Evolutionary conservation across 2,329 filamentous ascomycete species (phyloP).

Genomic region (Stachybotrys echinatus): DNA sequence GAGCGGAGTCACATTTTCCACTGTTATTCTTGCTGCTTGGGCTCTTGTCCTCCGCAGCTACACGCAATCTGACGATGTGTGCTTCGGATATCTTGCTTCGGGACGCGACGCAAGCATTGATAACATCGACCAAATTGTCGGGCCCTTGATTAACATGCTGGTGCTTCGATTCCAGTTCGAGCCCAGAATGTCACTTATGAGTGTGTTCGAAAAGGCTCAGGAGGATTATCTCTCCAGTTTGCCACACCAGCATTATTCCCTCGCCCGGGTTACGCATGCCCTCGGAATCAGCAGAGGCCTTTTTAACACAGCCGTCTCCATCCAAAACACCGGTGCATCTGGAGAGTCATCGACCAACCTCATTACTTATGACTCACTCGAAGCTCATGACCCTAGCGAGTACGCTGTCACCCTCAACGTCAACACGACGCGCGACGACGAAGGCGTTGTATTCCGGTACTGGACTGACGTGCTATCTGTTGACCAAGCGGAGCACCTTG

Average conservation of each 20-base stretch:
- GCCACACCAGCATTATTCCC: slow-evolving; percentile 44
- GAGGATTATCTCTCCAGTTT: slow-evolving; percentile 38
- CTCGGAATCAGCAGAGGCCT: slow-evolving; percentile 12
- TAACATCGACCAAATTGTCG: slow-evolving; percentile 11
- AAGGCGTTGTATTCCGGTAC: slow-evolving; percentile 16
- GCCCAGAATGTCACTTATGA: slow-evolving; percentile 14
- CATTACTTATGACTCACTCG: slow-evolving; percentile 9
- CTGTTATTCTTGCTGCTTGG: slow-evolving; percentile 47
- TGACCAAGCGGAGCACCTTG: slow-evolving; percentile 12
- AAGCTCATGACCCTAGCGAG: slow-evolving; percentile 20
- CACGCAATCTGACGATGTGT: slow-evolving; percentile 39
- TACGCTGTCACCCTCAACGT: slow-evolving; percentile 24
- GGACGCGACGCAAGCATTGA: slow-evolving; percentile 13
- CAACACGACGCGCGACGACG: slow-evolving; percentile 14
- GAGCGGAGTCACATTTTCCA: slow-evolving; percentile 39
- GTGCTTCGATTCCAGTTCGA: slow-evolving; percentile 39
- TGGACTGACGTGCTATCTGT: slow-evolving; percentile 12
- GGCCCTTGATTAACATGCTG: slow-evolving; percentile 40
- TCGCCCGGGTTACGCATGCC: slow-evolving; percentile 35
- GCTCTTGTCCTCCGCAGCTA: slow-evolving; percentile 43
- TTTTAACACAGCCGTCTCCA: slow-evolving; percentile 29
- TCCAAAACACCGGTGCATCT: slow-evolving; percentile 16
- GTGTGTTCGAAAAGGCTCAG: slow-evolving; percentile 34
- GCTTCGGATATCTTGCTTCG: slow-evolving; percentile 34
- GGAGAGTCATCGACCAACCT: background rate